Evolutionary conservation across 345 rosid genomes (phyloP).

Genomic region (Noccaea caerulescens): DNA sequence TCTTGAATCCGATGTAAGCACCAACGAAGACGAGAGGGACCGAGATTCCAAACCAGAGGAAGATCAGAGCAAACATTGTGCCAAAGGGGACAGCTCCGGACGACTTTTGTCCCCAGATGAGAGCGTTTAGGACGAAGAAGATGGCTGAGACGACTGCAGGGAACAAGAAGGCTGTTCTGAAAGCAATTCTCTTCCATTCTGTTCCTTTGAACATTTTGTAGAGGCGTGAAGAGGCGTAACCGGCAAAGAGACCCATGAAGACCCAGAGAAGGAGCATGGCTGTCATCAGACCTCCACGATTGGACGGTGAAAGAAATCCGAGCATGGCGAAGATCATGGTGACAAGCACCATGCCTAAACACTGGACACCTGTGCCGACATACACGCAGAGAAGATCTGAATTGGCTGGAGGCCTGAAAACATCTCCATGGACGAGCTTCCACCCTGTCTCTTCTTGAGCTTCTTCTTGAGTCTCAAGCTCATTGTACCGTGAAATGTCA

Average conservation of each 20-base stretch:
- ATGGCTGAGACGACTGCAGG: slow-evolving; percentile 67
- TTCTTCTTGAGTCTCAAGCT: slow-evolving; percentile 84
- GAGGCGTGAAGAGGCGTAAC: slow-evolving; percentile 64
- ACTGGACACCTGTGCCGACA: slow-evolving; percentile 81
- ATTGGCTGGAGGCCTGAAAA: slow-evolving; percentile 72
- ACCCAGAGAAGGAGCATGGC: slow-evolving; percentile 86
- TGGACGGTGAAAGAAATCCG: slow-evolving; percentile 81
- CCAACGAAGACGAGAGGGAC: slow-evolving; percentile 77
- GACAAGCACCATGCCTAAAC: slow-evolving; percentile 74
- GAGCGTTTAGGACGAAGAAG: slow-evolving; percentile 72
- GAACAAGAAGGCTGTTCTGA: slow-evolving; percentile 74
- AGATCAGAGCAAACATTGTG: slow-evolving; percentile 77
- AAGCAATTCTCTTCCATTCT: slow-evolving; percentile 75
- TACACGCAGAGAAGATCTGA: slow-evolving; percentile 70
- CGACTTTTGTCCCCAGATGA: slow-evolving; percentile 86
- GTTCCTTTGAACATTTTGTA: slow-evolving; percentile 82
- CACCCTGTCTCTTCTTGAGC: slow-evolving; percentile 91
- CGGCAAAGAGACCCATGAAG: slow-evolving; percentile 83
- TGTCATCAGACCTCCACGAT: slow-evolving; percentile 87
- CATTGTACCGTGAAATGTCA: slow-evolving; percentile 79
- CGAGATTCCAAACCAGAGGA: slow-evolving; percentile 83
- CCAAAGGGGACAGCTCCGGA: slow-evolving; percentile 90
- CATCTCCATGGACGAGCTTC: slow-evolving; percentile 85
- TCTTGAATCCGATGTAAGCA: slow-evolving; percentile 68
- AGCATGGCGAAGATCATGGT: slow-evolving; percentile 78